A percentile compares a stretch with the other conserved stretches of the same genome.
Evolutionary conservation across 2,329 filamentous ascomycete species (phyloP).

Genomic region (Scytalidium sp.): DNA sequence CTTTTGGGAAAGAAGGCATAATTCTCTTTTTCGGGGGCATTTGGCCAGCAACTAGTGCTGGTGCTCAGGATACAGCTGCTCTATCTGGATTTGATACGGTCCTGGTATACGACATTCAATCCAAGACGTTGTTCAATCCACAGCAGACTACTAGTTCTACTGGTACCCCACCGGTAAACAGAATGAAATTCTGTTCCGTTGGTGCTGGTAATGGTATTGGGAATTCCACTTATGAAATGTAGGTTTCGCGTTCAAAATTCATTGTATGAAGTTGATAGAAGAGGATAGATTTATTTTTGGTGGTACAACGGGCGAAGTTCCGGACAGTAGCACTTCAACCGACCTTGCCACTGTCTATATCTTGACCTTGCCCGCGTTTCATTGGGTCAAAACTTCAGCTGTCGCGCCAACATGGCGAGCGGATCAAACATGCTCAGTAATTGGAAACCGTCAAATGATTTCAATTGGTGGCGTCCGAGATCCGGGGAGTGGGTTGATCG

Average conservation of each 20-base stretch:
- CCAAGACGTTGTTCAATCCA: slow-evolving; percentile 7
- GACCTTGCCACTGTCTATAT: slow-evolving; percentile 12
- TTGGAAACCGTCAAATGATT: slow-evolving; percentile 15
- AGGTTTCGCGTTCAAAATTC: slow-evolving; percentile 1
- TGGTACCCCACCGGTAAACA: slow-evolving; percentile 3
- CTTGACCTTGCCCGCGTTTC: slow-evolving; percentile 16
- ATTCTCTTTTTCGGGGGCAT: slow-evolving; percentile 9
- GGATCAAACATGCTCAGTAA: slow-evolving; percentile 9
- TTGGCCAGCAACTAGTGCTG: slow-evolving; percentile 1
- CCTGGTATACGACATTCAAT: slow-evolving; percentile 9
- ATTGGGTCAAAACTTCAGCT: slow-evolving; percentile 13
- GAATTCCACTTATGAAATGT: slow-evolving; percentile 12
- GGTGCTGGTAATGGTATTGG: slow-evolving; percentile 3
- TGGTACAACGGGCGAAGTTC: neutral
- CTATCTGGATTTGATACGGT: slow-evolving; percentile 3
- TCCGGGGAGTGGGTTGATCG: neutral
- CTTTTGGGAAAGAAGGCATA: slow-evolving; percentile 10
- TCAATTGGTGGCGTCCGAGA: slow-evolving; percentile 9
- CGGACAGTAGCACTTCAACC: neutral
- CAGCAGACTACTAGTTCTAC: slow-evolving; percentile 6
- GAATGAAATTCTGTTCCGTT: slow-evolving; percentile 5
- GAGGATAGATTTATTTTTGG: slow-evolving; percentile 8
- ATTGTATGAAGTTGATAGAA: no score
- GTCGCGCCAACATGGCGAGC: slow-evolving; percentile 7
- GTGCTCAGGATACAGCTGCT: neutral